Conservation (phyloP, 1,284 basidiomycete species). For the Leccinum subfulvum region DNA sequence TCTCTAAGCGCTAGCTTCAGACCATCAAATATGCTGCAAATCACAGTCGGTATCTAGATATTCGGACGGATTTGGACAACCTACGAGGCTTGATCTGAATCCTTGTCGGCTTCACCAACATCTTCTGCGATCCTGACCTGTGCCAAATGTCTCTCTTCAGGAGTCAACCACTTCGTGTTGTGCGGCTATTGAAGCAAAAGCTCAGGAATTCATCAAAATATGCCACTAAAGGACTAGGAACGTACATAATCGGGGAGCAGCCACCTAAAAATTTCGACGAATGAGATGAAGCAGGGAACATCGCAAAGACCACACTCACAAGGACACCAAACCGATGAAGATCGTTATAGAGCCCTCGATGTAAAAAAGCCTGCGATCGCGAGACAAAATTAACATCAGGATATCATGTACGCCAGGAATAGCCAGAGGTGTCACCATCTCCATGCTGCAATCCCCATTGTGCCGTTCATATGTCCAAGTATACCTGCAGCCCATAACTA, state of each 20-base stretch:
- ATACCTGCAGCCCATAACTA: constrained; percentile 58
- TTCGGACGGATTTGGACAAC: constrained; percentile 20
- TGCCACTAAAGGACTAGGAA: background rate
- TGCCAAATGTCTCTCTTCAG: constrained; percentile 59
- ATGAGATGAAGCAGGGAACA: background rate
- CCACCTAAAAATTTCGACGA: constrained; percentile 37
- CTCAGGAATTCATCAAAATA: background rate
- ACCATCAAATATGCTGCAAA: constrained; percentile 47
- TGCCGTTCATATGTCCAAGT: background rate
- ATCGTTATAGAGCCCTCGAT: constrained; percentile 51
- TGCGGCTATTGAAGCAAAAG: constrained; percentile 41
- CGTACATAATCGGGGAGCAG: constrained; percentile 55
- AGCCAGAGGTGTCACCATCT: constrained; percentile 46
- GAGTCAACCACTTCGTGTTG: constrained; percentile 52
- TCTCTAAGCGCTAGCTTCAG: constrained; percentile 65
- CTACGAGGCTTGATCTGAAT: constrained; percentile 55
- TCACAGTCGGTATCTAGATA: background rate
- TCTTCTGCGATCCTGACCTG: constrained; percentile 74
- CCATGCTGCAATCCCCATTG: constrained; percentile 66
- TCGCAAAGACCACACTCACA: constrained; percentile 39
- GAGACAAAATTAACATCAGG: constrained; percentile 21
- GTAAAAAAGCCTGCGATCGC: constrained; percentile 49
- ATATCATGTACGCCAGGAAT: background rate
- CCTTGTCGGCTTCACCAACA: constrained; percentile 68
- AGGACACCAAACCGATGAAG: constrained; percentile 51